phyloP scores from a whole-genome alignment of 2,329 filamentous ascomycete species.

The Pezicula neosporulosa region DNA sequence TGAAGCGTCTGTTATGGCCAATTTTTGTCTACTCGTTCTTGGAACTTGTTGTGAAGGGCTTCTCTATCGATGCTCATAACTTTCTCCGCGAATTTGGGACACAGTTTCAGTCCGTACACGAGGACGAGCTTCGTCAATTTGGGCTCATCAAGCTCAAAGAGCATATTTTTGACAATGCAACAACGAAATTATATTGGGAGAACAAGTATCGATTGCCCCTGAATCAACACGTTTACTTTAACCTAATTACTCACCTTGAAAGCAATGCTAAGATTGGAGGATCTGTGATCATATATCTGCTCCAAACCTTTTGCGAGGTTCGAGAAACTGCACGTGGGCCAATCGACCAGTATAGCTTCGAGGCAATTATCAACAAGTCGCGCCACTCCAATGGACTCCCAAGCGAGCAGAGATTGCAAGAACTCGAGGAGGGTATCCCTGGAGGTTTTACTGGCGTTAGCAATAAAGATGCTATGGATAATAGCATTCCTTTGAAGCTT shows the following conservation, averaged over 20 bases:
- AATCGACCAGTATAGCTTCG: constrained; percentile 61
- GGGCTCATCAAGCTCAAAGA: constrained; percentile 70
- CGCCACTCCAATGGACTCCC: constrained; percentile 44
- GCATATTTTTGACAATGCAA: constrained; percentile 72
- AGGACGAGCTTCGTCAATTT: constrained; percentile 76
- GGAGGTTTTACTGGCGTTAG: constrained; percentile 58
- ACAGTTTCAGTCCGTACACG: constrained; percentile 73
- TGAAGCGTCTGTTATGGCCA: constrained; percentile 86
- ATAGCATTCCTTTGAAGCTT: constrained; percentile 61
- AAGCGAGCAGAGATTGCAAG: constrained; percentile 53
- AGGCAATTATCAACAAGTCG: constrained; percentile 53
- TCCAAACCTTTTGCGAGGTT: constrained; percentile 58
- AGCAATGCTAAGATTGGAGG: constrained; percentile 81
- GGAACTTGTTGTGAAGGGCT: constrained; percentile 70
- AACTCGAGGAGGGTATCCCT: constrained; percentile 60
- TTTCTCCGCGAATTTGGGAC: constrained; percentile 68
- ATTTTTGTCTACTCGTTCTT: constrained; percentile 92
- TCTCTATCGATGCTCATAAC: constrained; percentile 65
- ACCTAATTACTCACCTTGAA: constrained; percentile 84
- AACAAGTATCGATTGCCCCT: constrained; percentile 89
- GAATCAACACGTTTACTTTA: constrained; percentile 79
- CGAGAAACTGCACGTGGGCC: constrained; percentile 57
- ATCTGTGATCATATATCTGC: constrained; percentile 69
- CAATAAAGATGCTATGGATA: constrained; percentile 57
- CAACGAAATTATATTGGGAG: constrained; percentile 76